Evolutionary conservation across 495 filamentous ascomycete species (phyloP), one percentile per base, ranked within the genome.

Genomic region (Rostrohypoxylon terebratum): DNA sequence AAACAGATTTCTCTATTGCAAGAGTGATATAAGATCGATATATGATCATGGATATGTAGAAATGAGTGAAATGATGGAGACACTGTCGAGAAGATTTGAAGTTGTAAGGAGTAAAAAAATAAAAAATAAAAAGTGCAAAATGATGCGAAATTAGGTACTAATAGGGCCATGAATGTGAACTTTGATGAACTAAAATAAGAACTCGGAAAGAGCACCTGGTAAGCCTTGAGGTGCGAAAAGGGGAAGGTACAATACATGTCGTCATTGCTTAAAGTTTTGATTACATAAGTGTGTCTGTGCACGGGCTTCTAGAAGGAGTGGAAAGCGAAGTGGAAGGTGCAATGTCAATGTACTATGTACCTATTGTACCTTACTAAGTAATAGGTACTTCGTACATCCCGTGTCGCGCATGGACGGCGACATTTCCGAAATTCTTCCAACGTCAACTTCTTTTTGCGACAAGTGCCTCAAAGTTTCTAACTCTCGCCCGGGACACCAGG

Each of bases 401-500:
- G 64, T 47, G 53, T 63, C 69, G 64, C 63, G 69, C 57, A 57
- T 58, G 40, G 59, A 57, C 47, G 11, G 16, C 16, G 14, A 40
- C 53, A n/a, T 47, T 42, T 38, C 71, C 66, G 61, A 69, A 59
- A 66, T 71, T 71, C 64, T 66, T 73, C 69, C 74, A 71, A 75
- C 74, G 67, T 73, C 69, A 71, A 74, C 48, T 45, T 55, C 42
- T 66, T 72, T 60, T 75, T 74, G 72, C 72, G 72, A 75, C 72
- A n/a, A 63, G 53, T 53, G 21, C 25, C 57, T 62, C 62, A 60
- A 65, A 50, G 9, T 31, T 72, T 78, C 76, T 78, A 78, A 78
- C 76, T 78, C 76, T 77, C 42, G 74, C 74, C 76, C 75, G 74
- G 71, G 44, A 55, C 60, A 36, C 76, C 63, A 66, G 76, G 74